A percentile compares a stretch with the other conserved stretches of the same genome.
These are phyloP conservation scores for Sporobolomyces phaffii DNA, from an alignment of 768 basidiomycete species.

Conservation along the genomic window DNA sequence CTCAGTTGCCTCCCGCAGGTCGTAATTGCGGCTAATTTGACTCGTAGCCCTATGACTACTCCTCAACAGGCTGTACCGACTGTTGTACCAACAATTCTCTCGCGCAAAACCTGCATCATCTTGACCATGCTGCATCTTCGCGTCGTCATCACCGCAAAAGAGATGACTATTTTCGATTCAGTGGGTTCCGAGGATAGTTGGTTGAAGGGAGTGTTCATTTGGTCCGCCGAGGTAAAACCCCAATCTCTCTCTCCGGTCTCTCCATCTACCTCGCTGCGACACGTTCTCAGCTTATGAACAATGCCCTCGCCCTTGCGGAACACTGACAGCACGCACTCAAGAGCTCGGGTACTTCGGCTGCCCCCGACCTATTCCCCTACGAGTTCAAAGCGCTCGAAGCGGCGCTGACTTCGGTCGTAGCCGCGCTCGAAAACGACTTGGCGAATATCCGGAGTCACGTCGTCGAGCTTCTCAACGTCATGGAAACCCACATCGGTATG, in stretches of 20 bases:
- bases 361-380: constrained; percentile 60
- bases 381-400: constrained; percentile 95
- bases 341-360: constrained; percentile 22
- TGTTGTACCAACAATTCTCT: constrained; percentile 86
- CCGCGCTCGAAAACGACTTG: constrained; percentile 93
- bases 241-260: background rate
- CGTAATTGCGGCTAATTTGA: background rate
- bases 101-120: constrained; percentile 78
- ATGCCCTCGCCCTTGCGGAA: too few relatives aligned
- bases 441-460: constrained; percentile 86
- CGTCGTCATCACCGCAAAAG: constrained; percentile 86
- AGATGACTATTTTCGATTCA: constrained; percentile 85
- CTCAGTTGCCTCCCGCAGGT: constrained; percentile 49
- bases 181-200: constrained; percentile 59
- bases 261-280: too few relatives aligned
- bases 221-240: constrained; percentile 25
- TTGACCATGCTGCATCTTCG: constrained; percentile 92
- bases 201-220: constrained; percentile 35
- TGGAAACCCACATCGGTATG: constrained; percentile 79
- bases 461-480: constrained; percentile 78
- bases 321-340: constrained; percentile 29
- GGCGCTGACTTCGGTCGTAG: constrained; percentile 79
- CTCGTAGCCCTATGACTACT: background rate
- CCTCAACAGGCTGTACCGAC: constrained; percentile 20
- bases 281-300: too few relatives aligned